Conservation (phyloP, 2,329 filamentous ascomycete genomes). For the Penicillium olsonii region DNA sequence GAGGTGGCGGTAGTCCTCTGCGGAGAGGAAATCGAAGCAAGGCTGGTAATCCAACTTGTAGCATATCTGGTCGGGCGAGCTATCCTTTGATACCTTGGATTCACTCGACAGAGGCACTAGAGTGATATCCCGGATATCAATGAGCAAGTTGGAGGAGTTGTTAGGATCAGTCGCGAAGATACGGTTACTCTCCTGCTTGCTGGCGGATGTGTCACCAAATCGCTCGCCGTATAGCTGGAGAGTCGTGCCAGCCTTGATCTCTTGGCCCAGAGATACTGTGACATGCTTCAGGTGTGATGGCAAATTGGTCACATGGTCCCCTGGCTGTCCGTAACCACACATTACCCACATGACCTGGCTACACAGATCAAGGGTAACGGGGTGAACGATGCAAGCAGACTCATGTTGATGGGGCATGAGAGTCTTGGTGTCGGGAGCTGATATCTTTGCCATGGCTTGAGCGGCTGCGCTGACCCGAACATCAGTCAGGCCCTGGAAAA, state of each 20-base stretch:
- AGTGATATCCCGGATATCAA: constrained; percentile 19
- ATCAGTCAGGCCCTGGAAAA: constrained; percentile 18
- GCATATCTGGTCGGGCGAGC: constrained; percentile 14
- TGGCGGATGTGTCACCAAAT: constrained; percentile 11
- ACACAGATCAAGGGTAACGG: constrained; percentile 19
- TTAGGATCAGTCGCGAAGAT: constrained; percentile 16
- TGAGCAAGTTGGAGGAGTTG: constrained; percentile 8
- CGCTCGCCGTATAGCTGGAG: constrained; percentile 15
- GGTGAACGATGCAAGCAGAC: constrained; percentile 17
- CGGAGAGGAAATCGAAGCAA: constrained; percentile 23
- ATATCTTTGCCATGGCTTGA: constrained; percentile 14
- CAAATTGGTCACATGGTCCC: constrained; percentile 12
- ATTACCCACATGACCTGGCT: constrained; percentile 22
- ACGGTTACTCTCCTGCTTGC: constrained; percentile 13
- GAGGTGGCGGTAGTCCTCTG: constrained; percentile 15
- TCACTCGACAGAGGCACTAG: constrained; percentile 19
- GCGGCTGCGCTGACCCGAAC: constrained; percentile 4
- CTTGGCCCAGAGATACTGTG: constrained; percentile 10
- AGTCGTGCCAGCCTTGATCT: constrained; percentile 8
- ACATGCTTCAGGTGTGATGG: constrained; percentile 20
- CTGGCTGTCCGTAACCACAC: constrained; percentile 17
- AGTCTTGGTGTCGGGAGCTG: constrained; percentile 17
- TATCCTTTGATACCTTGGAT: constrained; percentile 16
- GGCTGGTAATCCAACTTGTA: constrained; percentile 24
- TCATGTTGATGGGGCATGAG: constrained; percentile 19